Evolutionary conservation across 2,329 filamentous ascomycete genomes (phyloP).

Genomic region (Penicillium sp.): DNA sequence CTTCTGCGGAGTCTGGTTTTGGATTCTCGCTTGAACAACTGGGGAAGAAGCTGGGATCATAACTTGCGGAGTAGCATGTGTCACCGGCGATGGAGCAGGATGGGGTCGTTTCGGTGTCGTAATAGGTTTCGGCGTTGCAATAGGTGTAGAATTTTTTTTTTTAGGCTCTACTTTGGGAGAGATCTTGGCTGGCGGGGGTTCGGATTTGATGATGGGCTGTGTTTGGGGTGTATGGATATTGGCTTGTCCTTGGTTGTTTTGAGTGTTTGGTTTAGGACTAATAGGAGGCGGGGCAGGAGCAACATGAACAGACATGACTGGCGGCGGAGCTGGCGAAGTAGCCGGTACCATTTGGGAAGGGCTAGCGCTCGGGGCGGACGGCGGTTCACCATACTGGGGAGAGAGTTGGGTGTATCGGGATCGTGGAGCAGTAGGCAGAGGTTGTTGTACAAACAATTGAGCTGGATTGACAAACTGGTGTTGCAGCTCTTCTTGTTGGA

Average conservation of each 20-base stretch:
- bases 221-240: conserved; percentile 7
- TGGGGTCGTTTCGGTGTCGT: conserved; percentile 14
- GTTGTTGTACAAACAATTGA: conserved; percentile 35
- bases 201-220: conserved; percentile 4
- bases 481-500: conserved; percentile 29
- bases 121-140: conserved; percentile 8
- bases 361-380: conserved; percentile 9
- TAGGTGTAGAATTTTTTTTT: not conserved
- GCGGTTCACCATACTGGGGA: conserved; percentile 31
- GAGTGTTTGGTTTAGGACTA: conserved; percentile 2
- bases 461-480: conserved; percentile 40
- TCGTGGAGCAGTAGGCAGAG: conserved; percentile 30
- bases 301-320: conserved; percentile 14
- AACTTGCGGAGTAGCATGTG: conserved; percentile 24
- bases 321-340: conserved; percentile 10
- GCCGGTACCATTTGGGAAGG: conserved; percentile 11
- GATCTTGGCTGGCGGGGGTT: conserved; percentile 1
- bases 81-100: conserved; percentile 17
- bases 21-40: conserved; percentile 25
- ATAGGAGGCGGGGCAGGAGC: not conserved
- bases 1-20: conserved; percentile 24
- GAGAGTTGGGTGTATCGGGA: conserved; percentile 25
- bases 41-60: conserved; percentile 31
- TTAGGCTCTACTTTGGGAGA: conserved; percentile 6
- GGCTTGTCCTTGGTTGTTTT: conserved; percentile 1